Base-by-base conservation (phyloP, 768 basidiomycete genomes). In the Lentinula raphanica region DNA sequence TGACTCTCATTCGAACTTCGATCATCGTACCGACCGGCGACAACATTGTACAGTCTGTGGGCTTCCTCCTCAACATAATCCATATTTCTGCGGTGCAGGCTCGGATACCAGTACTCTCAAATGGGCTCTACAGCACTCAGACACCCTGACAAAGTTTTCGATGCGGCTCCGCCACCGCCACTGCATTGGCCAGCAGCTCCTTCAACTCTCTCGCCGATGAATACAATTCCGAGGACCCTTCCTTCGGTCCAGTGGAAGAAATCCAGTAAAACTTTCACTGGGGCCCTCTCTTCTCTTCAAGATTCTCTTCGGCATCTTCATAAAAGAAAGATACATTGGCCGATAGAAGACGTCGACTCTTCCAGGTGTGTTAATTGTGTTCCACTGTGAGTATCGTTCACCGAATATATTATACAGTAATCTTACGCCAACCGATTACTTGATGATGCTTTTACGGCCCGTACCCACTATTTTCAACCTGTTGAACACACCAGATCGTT, bases 381-480 rank as follows among this genome's bases (percentile, higher is more conserved):
- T 11, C n/a, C n/a, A n/a, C n/a, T n/a, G n/a, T n/a, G n/a, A n/a
- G n/a, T n/a, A n/a, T n/a, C n/a, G n/a, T n/a, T n/a, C n/a, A n/a
- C n/a, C n/a, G n/a, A n/a, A 29, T 13, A 15, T 49, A 27, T 3
- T 29, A 49, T 21, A 29, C 9, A 32, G 19, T 54, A 64, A 60
- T 49, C 13, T 58, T 29, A 36, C 56, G 5, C 61, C 56, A 21
- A 50, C 9, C 8, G 56, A 67, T 39, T 65, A 67, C 55, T 19
- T 64, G 39, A 49, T 46, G 23, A 39, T 35, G 8, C 48, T 67
- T 13, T 25, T 67, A 38, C 45, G 19, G 6, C 66, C 64, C 17
- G 62, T 65, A 56, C 21, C 51, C 32, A 51, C 60, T 38, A 58
- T 67, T 31, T 67, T 58, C 53, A 63, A 67, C 25, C 61, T 62